Conservation (phyloP, 768 basidiomycete genomes). For the Pseudohyphozyma bogoriensis region DNA sequence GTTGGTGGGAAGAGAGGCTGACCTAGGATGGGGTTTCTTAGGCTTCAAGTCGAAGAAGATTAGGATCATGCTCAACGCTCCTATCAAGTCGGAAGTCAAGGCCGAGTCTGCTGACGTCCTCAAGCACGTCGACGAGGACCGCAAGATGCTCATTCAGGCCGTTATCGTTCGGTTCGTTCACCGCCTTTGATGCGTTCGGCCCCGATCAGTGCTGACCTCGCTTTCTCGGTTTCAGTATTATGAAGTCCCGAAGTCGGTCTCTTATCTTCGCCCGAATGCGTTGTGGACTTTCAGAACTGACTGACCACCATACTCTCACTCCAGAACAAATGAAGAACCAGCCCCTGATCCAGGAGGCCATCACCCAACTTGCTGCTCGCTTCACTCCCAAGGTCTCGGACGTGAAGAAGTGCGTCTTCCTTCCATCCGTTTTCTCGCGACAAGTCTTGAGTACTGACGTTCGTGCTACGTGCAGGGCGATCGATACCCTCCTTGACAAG, state of each 20-base stretch:
- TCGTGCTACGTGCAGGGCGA: conserved; percentile 43
- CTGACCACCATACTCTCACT: no score
- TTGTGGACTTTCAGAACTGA: no score
- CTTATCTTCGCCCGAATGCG: no score
- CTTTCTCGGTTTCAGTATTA: conserved; percentile 60
- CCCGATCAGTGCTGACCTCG: neutral
- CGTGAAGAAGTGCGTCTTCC: conserved; percentile 70
- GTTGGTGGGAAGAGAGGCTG: neutral
- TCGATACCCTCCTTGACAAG: conserved; percentile 85
- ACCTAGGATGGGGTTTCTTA: conserved; percentile 3
- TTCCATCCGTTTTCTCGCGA: neutral
- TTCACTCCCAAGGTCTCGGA: conserved; percentile 90
- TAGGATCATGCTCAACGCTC: conserved; percentile 44
- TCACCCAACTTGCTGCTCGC: conserved; percentile 66
- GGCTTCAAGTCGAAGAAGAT: conserved; percentile 39
- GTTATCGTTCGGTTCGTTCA: conserved; percentile 30
- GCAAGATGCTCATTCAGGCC: conserved; percentile 82
- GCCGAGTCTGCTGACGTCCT: conserved; percentile 79
- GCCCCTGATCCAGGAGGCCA: conserved; percentile 75
- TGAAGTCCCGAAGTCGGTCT: conserved; percentile 93
- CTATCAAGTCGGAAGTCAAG: conserved; percentile 90
- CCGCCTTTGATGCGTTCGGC: neutral
- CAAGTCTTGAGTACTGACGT: neutral
- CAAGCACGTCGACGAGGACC: conserved; percentile 78
- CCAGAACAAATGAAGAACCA: conserved; percentile 96